Base-by-base conservation (phyloP, 805 yeast genomes). In the Gaillardinia entomophila region DNA sequence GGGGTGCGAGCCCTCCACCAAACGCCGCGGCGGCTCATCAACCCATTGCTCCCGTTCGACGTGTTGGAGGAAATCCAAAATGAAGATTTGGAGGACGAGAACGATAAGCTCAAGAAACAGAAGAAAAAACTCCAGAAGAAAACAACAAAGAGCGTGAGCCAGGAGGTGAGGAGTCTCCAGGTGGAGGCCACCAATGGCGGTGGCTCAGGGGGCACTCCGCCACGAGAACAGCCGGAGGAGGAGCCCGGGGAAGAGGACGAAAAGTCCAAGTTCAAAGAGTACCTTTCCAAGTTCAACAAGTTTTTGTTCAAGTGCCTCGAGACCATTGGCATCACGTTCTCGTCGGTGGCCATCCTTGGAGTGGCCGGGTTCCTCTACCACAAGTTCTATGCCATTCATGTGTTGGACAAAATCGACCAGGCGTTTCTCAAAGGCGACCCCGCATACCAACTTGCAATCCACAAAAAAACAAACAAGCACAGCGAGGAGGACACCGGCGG, bases 281-380 rank as follows among this genome's bases (percentile, higher is more conserved):
- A 34, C 2, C 15, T 53, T 12, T 41, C 44, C 8, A 46, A 35
- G 15, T 38, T 57, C 13, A 43, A 49, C 1, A 35, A 40, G 15
- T 62, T 66, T 16, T 20, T 47, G 4, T 40, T 43, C 36, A 79
- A 75, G 45, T 68, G 77, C 36, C 38, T 71, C 4, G 92, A 84
- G 49, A 77, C 92, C 0, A 77, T 79, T 0, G 77, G 84, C 3
- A 76, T 84, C 28, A 82, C 89, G 12, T 61, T 82, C 28, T 76
- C 85, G 12, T 79, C 89, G 3, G 55, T 84, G 23, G 67, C 76
- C 2, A 75, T 84, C 24, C 64, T 85, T 12, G 90, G 84, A 0
- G 57, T 76, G 2, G 82, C 90, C 3, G 95, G 95, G 2, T 49
- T 75, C n/a, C 45, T 73, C 11, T 84, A 84, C 51, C 95, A 84